A percentile compares a stretch with the other conserved stretches of the same genome.
Conservation (phyloP, 2,329 filamentous ascomycete genomes). For the Aspergillus piperis region DNA sequence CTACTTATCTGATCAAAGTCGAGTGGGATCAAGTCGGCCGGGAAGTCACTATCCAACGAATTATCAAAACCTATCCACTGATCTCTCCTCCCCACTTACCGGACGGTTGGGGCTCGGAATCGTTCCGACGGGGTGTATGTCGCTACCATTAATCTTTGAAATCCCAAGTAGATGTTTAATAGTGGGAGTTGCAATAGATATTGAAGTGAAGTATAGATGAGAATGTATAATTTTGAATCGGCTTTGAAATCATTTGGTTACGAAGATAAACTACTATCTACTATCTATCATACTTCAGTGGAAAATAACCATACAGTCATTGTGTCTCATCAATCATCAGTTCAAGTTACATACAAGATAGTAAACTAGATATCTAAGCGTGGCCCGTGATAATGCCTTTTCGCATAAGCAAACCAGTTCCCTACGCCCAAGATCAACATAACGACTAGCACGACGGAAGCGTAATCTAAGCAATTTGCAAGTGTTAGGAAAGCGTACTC, state of each 20-base stretch:
- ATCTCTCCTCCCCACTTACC: no score
- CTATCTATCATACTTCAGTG: no score
- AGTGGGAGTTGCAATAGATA: no score
- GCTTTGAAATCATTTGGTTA: no score
- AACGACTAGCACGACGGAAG: slow-evolving; percentile 19
- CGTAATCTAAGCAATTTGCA: slow-evolving; percentile 17
- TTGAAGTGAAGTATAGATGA: no score
- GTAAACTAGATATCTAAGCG: slow-evolving; percentile 14
- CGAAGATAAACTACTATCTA: no score
- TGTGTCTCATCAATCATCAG: neutral
- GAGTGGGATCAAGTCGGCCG: neutral
- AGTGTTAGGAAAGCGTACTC: neutral
- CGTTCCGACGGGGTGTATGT: neutral
- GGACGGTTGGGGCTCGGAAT: neutral
- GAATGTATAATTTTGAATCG: no score
- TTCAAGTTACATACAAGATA: neutral
- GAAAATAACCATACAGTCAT: no score
- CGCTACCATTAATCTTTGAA: neutral
- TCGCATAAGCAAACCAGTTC: slow-evolving; percentile 25
- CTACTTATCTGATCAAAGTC: neutral
- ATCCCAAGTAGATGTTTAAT: no score
- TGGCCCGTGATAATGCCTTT: slow-evolving; percentile 24
- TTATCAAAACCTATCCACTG: no score
- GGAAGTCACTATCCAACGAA: no score
- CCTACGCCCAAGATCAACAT: slow-evolving; percentile 23